Percentiles rank a stretch among this genome's conserved stretches.
Conservation (phyloP, 768 basidiomycete species). For the Russula compacta region DNA sequence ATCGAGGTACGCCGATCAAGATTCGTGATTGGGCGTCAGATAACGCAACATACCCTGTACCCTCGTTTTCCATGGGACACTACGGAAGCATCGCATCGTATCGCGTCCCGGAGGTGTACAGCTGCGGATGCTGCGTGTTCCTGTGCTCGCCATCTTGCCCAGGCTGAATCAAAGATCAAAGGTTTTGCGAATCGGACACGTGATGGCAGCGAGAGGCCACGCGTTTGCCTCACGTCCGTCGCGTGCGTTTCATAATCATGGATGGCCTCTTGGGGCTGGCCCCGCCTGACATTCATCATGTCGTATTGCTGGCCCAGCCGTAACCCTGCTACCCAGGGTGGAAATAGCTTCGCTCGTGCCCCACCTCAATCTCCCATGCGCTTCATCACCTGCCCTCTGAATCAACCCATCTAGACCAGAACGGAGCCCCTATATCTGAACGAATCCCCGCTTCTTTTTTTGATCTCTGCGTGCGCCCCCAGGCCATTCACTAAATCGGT, state of each 20-base stretch:
- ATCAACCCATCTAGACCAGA: neutral
- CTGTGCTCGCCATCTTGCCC: neutral
- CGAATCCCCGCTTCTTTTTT: neutral
- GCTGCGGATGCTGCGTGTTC: constrained; percentile 1
- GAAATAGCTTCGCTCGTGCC: constrained; percentile 4
- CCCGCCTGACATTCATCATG: constrained; percentile 1
- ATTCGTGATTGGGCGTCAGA: constrained; percentile 6
- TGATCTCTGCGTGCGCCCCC: neutral
- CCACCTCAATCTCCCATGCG: constrained; percentile 1
- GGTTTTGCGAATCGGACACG: neutral
- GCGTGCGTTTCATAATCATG: constrained; percentile 12
- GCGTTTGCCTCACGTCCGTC: constrained; percentile 12
- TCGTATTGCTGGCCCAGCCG: neutral
- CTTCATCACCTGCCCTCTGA: neutral
- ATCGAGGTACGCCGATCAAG: neutral
- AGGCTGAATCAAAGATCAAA: neutral
- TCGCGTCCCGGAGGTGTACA: neutral
- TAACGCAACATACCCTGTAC: neutral
- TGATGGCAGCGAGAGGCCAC: neutral
- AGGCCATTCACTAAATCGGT: neutral
- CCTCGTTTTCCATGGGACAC: neutral
- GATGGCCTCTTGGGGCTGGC: neutral
- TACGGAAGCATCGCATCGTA: neutral
- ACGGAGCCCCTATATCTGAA: neutral
- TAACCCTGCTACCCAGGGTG: constrained; percentile 9